Percentiles rank a stretch among this genome's conserved stretches.
phyloP scores from a whole-genome alignment of 78 protist genomes.

The Polysphondylium violaceum region DNA sequence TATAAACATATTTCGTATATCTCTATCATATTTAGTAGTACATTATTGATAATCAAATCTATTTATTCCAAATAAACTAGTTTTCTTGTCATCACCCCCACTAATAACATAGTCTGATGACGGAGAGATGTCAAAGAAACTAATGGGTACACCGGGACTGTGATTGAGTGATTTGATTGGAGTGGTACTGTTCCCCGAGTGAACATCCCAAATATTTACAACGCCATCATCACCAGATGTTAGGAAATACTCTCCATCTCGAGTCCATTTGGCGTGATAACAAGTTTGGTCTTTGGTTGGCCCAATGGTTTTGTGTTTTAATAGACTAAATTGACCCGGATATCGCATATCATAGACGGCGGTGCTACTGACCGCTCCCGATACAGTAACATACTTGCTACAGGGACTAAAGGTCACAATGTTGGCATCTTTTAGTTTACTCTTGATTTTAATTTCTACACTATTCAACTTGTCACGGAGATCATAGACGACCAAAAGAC shows the following conservation, averaged over 20 bases:
- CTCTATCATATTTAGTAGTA: too few species aligned
- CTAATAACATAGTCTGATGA: conserved; percentile 1
- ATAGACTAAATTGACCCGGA: too few species aligned
- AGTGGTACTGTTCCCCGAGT: too few species aligned
- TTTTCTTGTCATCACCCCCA: conserved; percentile 16
- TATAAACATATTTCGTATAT: too few species aligned
- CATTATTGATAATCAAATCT: too few species aligned
- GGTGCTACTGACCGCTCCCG: not conserved
- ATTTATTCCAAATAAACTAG: conserved; percentile 8
- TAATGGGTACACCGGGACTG: not conserved
- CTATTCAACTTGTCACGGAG: not conserved
- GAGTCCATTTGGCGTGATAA: conserved; percentile 22
- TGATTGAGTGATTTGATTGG: not conserved
- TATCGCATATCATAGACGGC: not conserved
- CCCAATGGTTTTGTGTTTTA: not conserved
- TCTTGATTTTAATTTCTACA: not conserved
- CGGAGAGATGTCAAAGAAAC: conserved; percentile 18
- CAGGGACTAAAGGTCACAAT: conserved; percentile 19
- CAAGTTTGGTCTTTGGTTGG: not conserved
- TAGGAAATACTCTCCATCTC: conserved; percentile 17
- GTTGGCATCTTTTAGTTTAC: conserved; percentile 2
- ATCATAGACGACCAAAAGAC: not conserved
- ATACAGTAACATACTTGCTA: not conserved
- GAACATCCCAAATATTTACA: conserved; percentile 19
- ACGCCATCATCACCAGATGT: conserved; percentile 22